Base-by-base conservation (phyloP, 108 stramenopile genomes). In the Nitzschia sp. region DNA sequence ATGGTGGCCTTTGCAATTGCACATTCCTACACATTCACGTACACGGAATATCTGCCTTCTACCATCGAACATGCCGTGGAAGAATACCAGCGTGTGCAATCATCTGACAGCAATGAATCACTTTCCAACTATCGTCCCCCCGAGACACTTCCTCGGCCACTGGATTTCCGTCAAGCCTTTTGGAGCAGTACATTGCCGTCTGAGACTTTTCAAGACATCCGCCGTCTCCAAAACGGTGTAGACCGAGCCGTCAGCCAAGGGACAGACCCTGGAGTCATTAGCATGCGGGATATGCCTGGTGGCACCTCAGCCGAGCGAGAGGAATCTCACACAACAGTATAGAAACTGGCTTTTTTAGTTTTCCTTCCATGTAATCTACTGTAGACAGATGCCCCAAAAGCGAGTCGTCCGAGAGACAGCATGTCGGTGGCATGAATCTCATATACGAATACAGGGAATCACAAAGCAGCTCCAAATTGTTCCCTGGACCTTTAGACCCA, bases 1-100 rank as follows among this genome's bases (percentile, higher is more conserved):
- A 98, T 97, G 96, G 83, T 96, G 1, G 67, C 79, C 65, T 95
- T 95, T 75, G 88, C 97, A 1, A 80, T 96, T 46, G 95, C 92
- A 6, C 96, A 97, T 73, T 80, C 79, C 53, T 92, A 81, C 58
- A 90, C 94, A 6, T 98, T 97, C 65, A 88, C 94, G 6, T 94
- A 95, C 73, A 86, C 77, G 72, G 94, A 97, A 68, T 97, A 94
- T 58, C 59, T 93, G 21, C 89, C 92, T 3, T 80, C 76, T 17
- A 83, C 75, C 5, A 58, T 76, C 21, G 53, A 65, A 41, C 19
- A 46, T 22, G 75, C 69, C 48, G 65, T 76, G 51, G 54, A 5
- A 38, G 64, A 56, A 25, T 69, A 69, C 51, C 57, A 77, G 17
- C 38, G 54, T 21, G 37, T 22, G 22, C 39, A 41, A 11, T 9